Conservation (phyloP, 139 green algal genomes). For the Chlamydomonas asymmetrica region DNA sequence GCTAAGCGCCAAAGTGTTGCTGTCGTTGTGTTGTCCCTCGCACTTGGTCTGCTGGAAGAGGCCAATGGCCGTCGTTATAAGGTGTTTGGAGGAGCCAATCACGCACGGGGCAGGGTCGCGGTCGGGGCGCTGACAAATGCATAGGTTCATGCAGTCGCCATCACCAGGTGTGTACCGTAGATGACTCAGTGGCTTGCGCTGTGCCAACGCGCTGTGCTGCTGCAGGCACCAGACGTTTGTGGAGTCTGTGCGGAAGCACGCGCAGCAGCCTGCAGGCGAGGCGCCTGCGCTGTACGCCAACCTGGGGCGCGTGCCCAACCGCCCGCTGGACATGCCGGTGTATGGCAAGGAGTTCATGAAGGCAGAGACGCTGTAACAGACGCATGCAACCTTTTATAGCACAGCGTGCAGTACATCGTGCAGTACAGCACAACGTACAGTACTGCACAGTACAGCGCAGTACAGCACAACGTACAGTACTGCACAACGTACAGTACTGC, state of each 20-base stretch:
- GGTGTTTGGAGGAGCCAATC: no score
- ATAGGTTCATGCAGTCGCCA: neutral
- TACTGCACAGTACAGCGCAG: no score
- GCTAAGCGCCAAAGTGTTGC: no score
- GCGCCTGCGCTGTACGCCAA: conserved; percentile 13
- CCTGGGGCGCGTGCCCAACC: conserved; percentile 37
- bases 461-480: no score
- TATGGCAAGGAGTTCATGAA: conserved; percentile 64
- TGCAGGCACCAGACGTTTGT: conserved; percentile 89
- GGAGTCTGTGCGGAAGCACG: conserved; percentile 72
- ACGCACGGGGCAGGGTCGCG: no score
- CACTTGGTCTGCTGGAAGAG: no score
- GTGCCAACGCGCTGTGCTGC: neutral
- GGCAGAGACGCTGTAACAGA: conserved; percentile 9
- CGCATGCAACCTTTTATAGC: neutral
- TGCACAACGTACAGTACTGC: no score
- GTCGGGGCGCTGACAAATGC: neutral
- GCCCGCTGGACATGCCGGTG: conserved; percentile 71
- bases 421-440: no score
- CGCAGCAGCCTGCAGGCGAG: conserved; percentile 20
- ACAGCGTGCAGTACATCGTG: no score
- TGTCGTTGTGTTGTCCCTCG: no score
- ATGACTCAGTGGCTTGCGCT: neutral
- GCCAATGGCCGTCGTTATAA: no score
- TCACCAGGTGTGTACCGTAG: neutral